A percentile compares a stretch with the other conserved stretches of the same genome.
Evolutionary conservation across 2,329 filamentous ascomycete species (phyloP).

Genomic region (Pseudocercospora vitis): DNA sequence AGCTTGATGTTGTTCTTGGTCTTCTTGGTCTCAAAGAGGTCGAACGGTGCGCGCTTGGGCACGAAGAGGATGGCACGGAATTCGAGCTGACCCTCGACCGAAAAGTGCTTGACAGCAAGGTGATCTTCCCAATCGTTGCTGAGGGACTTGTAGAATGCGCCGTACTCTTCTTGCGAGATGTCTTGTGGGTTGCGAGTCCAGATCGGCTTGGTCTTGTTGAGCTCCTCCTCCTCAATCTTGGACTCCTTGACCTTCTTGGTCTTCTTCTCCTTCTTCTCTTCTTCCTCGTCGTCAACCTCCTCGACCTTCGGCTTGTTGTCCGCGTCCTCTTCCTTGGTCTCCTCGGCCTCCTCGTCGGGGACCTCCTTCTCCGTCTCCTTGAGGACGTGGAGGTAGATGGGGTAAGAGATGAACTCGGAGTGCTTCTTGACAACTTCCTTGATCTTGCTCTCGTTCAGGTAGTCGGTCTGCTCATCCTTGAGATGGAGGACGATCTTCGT

Average conservation of each 20-base stretch:
- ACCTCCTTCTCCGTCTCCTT: constrained; percentile 99
- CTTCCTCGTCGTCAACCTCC: constrained; percentile 80
- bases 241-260: constrained; percentile 99
- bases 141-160: constrained; percentile 99
- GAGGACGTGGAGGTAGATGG: constrained; percentile 98
- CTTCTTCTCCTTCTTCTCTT: constrained; percentile 86
- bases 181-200: constrained; percentile 98
- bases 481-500: constrained; percentile 98
- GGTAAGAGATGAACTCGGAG: constrained; percentile 99
- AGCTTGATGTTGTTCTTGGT: constrained; percentile 99
- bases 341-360: constrained; percentile 89
- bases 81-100: constrained; percentile 99
- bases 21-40: constrained; percentile 99
- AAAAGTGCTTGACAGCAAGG: constrained; percentile 99
- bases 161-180: constrained; percentile 95
- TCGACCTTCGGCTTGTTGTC: constrained; percentile 97
- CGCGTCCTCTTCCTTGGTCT: constrained; percentile 68
- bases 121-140: constrained; percentile 99
- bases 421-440: constrained; percentile 99
- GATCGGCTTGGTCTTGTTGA: constrained; percentile 99
- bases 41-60: constrained; percentile 98
- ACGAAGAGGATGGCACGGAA: constrained; percentile 99
- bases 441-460: constrained; percentile 97
- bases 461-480: constrained; percentile 98
- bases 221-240: constrained; percentile 97